Base-by-base conservation (phyloP, 1,284 basidiomycete species). In the Austroboletus niveus region DNA sequence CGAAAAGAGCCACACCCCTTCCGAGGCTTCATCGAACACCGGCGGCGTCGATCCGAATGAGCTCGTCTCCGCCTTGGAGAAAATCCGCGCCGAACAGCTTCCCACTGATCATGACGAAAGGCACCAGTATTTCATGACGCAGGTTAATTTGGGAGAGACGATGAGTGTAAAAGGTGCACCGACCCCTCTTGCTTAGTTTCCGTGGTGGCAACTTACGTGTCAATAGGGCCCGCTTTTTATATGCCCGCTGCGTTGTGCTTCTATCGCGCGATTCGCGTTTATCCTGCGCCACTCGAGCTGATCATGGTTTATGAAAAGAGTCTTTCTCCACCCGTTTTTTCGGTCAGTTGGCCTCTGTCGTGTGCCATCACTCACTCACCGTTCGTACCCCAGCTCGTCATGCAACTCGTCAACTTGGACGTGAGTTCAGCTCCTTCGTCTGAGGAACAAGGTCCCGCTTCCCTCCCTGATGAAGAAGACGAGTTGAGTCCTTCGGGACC, bases 261-360 rank as follows among this genome's bases (percentile, higher is more conserved):
- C 82, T 98, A 88, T 81, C 84, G 91, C 54, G 96, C 94, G 6
- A 82, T 98, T 57, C 84, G 92, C 53, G 94, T 97, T 42, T 99
- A 98, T 75, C 96, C 95, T 51, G 84, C 89, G 45, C 93, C 94
- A 10, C 83, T 94, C 42, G 94, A 98, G 70, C 82, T 98, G 58
- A 87, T 96, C 61, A 81, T 86, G 69, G 92, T 98, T 64, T 97
- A 97, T 70, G 87, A 98, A 74, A 91, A 92, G 75, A 94, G 94
- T 42, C 84, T 96, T 42, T 92, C 93, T 11, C 81, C 84, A 49
- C 83, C 89, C 44, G 81, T 98, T 54, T 95, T 97, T 74, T 87
- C 90, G 71, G 88, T 86, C 47, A 46, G 30, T 49, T 17, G 30
- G 43, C 20, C 12, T 42, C 47, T 50, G n/a, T 30, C 41, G n/a